Evolutionary conservation across 768 basidiomycete genomes (phyloP).

Genomic region (Russula sp.): DNA sequence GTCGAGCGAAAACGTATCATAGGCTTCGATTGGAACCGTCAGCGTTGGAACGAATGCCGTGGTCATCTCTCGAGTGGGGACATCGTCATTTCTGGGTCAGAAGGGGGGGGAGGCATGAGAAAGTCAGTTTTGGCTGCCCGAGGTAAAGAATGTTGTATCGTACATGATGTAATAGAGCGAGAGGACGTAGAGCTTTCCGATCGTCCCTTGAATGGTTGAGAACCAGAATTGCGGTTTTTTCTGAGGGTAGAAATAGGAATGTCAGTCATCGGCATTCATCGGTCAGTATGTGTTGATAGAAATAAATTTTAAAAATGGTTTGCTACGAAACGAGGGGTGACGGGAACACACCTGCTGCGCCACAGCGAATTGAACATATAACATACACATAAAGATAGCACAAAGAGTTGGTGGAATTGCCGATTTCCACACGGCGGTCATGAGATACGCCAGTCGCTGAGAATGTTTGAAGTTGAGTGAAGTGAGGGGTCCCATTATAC

Average conservation of each 20-base stretch:
- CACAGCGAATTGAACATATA: background rate
- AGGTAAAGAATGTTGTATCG: background rate
- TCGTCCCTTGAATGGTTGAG: background rate
- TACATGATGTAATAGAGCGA: slow-evolving; percentile 22
- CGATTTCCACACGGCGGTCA: slow-evolving; percentile 16
- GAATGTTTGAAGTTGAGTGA: background rate
- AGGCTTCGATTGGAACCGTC: slow-evolving; percentile 6
- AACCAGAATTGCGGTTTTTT: slow-evolving; percentile 10
- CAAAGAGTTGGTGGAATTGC: slow-evolving; percentile 22
- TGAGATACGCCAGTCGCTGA: slow-evolving; percentile 10
- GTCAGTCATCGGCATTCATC: background rate
- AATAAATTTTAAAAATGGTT: no score
- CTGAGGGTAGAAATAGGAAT: background rate
- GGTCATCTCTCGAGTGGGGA: background rate
- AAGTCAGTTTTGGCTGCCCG: background rate
- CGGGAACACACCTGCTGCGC: slow-evolving; percentile 4
- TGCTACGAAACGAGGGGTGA: background rate
- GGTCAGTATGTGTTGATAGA: background rate
- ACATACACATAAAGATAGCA: background rate
- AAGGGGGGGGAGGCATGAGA: background rate
- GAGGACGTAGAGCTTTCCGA: slow-evolving; percentile 25
- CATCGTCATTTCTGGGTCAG: background rate
- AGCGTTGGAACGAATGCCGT: slow-evolving; percentile 5
- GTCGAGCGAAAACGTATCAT: background rate
- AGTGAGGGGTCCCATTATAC: background rate